phyloP scores from a whole-genome alignment of 78 protist species.

The Dictyostelium firmibasis region DNA sequence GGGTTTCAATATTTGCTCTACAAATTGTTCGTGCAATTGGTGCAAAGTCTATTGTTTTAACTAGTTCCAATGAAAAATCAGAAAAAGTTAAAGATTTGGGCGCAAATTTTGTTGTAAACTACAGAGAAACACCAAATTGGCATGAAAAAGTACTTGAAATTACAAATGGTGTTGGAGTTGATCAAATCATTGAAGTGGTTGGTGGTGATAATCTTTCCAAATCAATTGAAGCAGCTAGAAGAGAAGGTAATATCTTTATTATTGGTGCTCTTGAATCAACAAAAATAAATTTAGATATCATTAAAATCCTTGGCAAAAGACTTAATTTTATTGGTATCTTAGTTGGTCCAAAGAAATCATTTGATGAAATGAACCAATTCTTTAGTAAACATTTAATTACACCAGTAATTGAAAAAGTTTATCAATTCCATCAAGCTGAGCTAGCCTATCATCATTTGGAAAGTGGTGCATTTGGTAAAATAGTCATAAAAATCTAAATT shows the following conservation, averaged over 20 bases:
- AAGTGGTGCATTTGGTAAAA: conserved; percentile 36
- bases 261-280: not conserved
- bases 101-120: not conserved
- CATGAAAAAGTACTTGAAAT: not conserved
- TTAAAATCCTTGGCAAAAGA: conserved; percentile 10
- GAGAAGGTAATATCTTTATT: conserved; percentile 19
- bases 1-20: conserved; percentile 34
- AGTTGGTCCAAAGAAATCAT: conserved; percentile 17
- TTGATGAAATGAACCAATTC: conserved; percentile 6
- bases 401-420: conserved; percentile 15
- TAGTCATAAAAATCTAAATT: conserved; percentile 11
- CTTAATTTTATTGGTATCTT: not conserved
- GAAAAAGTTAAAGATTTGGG: not conserved
- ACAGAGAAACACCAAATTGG: conserved; percentile 8
- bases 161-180: conserved; percentile 39
- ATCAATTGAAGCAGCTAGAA: not conserved
- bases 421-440: not conserved
- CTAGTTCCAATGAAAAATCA: conserved; percentile 27
- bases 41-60: not conserved
- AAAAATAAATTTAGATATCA: not conserved
- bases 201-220: not conserved
- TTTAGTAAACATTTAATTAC: conserved; percentile 1
- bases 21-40: conserved; percentile 15
- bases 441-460: not conserved
- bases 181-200: not conserved